These are phyloP conservation scores for Zymoseptoria pseudotritici DNA, from an alignment of 2,329 filamentous ascomycete genomes.

Conservation along the genomic window DNA sequence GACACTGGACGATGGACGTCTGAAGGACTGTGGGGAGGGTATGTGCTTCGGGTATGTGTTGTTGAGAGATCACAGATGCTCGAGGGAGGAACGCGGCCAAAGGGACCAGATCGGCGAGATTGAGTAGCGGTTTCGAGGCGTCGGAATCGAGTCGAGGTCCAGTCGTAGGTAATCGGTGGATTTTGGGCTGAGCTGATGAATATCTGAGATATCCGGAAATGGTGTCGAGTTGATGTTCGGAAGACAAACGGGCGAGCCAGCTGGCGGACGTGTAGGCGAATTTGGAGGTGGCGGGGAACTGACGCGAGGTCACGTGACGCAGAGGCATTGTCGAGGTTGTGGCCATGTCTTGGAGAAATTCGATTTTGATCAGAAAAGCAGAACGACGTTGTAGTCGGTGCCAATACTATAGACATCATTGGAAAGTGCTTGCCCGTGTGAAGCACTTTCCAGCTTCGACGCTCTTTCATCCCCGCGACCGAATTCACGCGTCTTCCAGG, in stretches of 20 bases:
- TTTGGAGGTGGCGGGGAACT: constrained; percentile 1
- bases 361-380: background rate
- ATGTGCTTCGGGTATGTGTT: constrained; percentile 49
- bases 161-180: constrained; percentile 2
- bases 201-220: constrained; percentile 8
- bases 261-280: background rate
- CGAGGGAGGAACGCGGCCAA: constrained; percentile 8
- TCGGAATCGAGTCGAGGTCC: constrained; percentile 7
- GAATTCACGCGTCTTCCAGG: background rate
- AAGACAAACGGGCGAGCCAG: background rate
- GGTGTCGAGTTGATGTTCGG: background rate
- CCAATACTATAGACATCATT: background rate
- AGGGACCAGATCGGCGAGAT: constrained; percentile 16
- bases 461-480: too few species aligned
- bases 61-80: constrained; percentile 29
- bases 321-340: background rate
- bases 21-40: constrained; percentile 77
- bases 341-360: background rate
- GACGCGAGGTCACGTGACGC: constrained; percentile 1
- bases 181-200: constrained; percentile 2
- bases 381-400: background rate
- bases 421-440: background rate
- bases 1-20: constrained; percentile 61
- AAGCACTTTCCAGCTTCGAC: background rate
- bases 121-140: constrained; percentile 8